Base-by-base conservation (phyloP, 495 filamentous ascomycete species). In the Aspergillus homomorphus region DNA sequence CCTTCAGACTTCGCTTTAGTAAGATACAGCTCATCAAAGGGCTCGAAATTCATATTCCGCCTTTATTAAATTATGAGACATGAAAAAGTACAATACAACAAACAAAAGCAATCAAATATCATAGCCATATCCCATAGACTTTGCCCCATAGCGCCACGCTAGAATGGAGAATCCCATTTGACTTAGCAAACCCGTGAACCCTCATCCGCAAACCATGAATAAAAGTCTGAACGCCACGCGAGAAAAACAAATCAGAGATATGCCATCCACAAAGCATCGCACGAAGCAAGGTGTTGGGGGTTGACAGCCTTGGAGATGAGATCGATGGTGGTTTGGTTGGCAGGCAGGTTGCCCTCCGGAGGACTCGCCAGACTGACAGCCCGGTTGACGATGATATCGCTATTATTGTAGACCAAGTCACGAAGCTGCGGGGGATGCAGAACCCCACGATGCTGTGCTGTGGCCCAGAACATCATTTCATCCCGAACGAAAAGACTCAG, bases 391-490 rank as follows among this genome's bases (percentile, higher is more conserved):
- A 98, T 89, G 61, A 89, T 78, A 42, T 96, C 92, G 62, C 87
- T 89, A 73, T 98, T 99, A 28, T 79, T 77, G 74, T 92, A 87
- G 16, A 98, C 95, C 60, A 88, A 83, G 28, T 97, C 91, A 43
- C 95, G 83, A 48, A 99, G 77, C 69, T 89, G 86, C 9, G 75
- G 80, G 44, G 92, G 88, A 21, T 80, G 81, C 51, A 90, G 78
- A 15, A 62, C 63, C n/a, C 74, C 73, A 23, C 90, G 85, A 68
- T 96, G 90, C 54, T 88, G 86, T 55, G 83, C 85, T 9, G 90
- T 96, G 63, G 89, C 90, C 94, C 94, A 98, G 74, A 92, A 96
- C 66, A 92, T 91, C 86, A 98, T 95, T 72, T 99, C 95, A 64
- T 99, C 95, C 21, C 93, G 82, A 54, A 99, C 92, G 67, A 96